Percentiles rank a stretch among this genome's conserved stretches.
Conservation (phyloP, 1,139 yeast species). For the Pichia sp. region DNA sequence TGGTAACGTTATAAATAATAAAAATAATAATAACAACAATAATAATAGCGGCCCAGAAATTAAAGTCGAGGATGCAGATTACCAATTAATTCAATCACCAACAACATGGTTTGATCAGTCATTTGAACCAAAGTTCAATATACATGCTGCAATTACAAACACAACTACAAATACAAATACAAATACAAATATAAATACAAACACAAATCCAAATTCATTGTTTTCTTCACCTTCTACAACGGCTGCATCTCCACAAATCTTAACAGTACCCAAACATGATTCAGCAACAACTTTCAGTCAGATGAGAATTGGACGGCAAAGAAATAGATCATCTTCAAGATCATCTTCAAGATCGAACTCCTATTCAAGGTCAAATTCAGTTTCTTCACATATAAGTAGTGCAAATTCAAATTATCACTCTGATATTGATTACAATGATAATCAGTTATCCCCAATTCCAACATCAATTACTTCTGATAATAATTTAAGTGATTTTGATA, state of each 20-base stretch:
- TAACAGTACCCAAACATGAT: background rate
- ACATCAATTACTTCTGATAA: background rate
- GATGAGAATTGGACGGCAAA: slow-evolving; percentile 26
- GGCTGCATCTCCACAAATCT: slow-evolving; percentile 2
- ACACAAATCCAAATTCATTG: background rate
- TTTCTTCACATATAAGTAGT: background rate
- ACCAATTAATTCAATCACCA: background rate
- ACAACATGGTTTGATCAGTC: background rate
- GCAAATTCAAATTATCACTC: background rate
- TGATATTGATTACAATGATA: background rate
- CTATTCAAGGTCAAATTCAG: background rate
- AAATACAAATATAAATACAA: background rate
- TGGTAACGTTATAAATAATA: background rate
- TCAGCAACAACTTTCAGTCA: slow-evolving; percentile 12
- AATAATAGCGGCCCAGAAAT: slow-evolving; percentile 16
- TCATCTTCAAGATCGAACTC: slow-evolving; percentile 6
- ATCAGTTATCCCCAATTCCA: slow-evolving; percentile 5
- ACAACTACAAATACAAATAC: too few species aligned
- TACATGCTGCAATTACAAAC: background rate
- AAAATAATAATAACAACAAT: background rate
- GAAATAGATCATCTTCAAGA: slow-evolving; percentile 16
- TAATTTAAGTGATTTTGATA: background rate
- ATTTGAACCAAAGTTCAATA: background rate
- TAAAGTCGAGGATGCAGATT: slow-evolving; percentile 20
- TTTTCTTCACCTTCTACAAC: background rate